Evolutionary conservation across 225 moss, liverwort and hornwort genomes (phyloP).

Genomic region (Pleurozium schreberi): DNA sequence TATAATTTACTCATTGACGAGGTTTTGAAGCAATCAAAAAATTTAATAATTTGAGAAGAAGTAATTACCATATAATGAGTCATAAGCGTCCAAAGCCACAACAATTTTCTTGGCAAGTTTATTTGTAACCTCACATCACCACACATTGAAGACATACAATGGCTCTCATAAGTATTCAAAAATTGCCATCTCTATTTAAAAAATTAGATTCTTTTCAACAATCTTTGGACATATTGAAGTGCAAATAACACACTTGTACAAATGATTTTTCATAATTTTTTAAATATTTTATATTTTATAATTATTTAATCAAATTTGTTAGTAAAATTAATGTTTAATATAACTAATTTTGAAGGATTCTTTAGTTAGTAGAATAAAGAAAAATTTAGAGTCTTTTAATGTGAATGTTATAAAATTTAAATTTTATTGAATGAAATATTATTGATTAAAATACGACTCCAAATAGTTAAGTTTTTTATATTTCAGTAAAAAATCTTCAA

Average conservation of each 20-base stretch:
- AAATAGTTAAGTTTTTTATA: neutral
- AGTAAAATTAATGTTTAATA: no score
- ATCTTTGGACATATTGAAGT: rapidly evolving
- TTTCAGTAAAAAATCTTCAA: neutral
- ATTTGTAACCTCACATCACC: neutral
- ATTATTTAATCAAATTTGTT: neutral
- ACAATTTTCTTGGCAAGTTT: no score
- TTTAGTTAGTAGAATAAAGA: neutral
- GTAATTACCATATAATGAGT: no score
- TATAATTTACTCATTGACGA: no score
- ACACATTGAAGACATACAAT: neutral
- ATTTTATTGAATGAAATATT: no score
- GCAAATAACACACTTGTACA: rapidly evolving
- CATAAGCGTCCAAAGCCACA: no score
- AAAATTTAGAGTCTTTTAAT: rapidly evolving
- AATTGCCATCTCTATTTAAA: neutral
- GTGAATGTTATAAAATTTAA: rapidly evolving
- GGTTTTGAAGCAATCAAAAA: neutral
- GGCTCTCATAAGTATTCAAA: neutral
- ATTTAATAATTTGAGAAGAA: neutral
- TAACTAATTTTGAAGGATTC: neutral
- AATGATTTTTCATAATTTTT: no score
- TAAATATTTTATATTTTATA: neutral
- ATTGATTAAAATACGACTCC: neutral
- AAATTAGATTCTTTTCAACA: neutral